Evolutionary conservation across 164 flowering plant species (phyloP).

Genomic region (Vitis cinerea): DNA sequence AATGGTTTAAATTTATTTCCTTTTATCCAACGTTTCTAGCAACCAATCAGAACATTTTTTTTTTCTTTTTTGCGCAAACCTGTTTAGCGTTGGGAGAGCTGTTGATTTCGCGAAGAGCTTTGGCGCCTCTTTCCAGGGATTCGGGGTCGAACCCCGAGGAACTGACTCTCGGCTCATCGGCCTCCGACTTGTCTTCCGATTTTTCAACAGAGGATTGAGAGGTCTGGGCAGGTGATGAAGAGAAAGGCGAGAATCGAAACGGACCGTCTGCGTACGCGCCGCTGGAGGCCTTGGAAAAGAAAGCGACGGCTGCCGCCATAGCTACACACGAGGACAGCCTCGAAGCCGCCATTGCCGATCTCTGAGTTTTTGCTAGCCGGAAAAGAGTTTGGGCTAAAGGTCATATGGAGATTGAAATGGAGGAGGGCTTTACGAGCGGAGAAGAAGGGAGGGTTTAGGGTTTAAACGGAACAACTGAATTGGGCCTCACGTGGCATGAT

Average conservation of each 20-base stretch:
- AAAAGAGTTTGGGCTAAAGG: too few species aligned
- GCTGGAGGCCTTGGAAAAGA: constrained; percentile 27
- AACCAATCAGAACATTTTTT: neutral
- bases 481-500: too few species aligned
- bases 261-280: constrained; percentile 42
- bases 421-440: too few species aligned
- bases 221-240: constrained; percentile 17
- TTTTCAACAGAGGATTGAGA: constrained; percentile 17
- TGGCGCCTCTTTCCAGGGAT: constrained; percentile 69
- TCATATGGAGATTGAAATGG: too few species aligned
- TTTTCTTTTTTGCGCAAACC: constrained; percentile 8
- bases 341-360: constrained; percentile 32
- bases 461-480: too few species aligned
- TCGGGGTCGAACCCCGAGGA: constrained; percentile 64
- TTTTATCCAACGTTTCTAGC: neutral
- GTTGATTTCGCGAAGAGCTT: constrained; percentile 72
- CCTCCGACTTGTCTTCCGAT: constrained; percentile 23
- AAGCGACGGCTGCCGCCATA: constrained; percentile 39
- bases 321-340: constrained; percentile 36
- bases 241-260: constrained; percentile 48
- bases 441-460: too few species aligned
- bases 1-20: neutral
- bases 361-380: neutral
- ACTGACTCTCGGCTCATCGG: constrained; percentile 43
- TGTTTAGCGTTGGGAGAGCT: constrained; percentile 51